Evolutionary conservation across 176 grass and related monocot genomes (phyloP), one percentile per base, ranked within the genome.

Genomic region (Musa beccarii): DNA sequence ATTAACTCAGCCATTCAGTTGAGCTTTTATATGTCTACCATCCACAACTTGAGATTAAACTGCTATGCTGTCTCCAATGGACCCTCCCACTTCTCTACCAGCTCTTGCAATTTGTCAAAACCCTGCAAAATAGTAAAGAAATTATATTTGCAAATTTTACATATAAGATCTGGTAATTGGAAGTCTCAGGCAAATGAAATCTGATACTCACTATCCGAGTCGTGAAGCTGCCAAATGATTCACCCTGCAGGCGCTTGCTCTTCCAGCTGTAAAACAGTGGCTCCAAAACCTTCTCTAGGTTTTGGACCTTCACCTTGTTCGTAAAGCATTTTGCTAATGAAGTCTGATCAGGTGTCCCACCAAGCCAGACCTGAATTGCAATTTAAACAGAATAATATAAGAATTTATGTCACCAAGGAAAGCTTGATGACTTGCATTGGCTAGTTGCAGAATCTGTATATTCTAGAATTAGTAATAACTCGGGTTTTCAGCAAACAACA

Each of bases 281-380:
- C 80, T 99, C 95, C 59, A 99, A 84, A 77, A 99, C 84, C 82
- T 99, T 99, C 76, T 99, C 95, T 9, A 99, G 80, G 61, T 99
- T 84, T 79, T 99, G 88, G 19, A 99, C 80, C 82, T 99, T 94
- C 73, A 99, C 90, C 62, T 99, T 99, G n/a, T 99, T 83, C 88
- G 94, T 89, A 53, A 99, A 99, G 19, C 86, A 53, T 81, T 85
- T 82, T 20, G 95, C 95, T 63, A 99, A 71, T 10, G 86, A 83
- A 64, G 82, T 99, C 68, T 94, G 95, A 79, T 92, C 91, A 29
- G 95, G 95, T 26, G 86, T 89, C 59, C 95, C 95, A 80, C 95
- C 95, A 81, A 99, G 86, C 95, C 95, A 99, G 24, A 99, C 91
- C 95, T 99, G 72, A 57, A 28, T 10, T 25, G 24, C 51, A 73